Evolutionary conservation across 805 yeast species (phyloP), one percentile per base, ranked within the genome.

Genomic region (Suhomyces pyralidae): DNA sequence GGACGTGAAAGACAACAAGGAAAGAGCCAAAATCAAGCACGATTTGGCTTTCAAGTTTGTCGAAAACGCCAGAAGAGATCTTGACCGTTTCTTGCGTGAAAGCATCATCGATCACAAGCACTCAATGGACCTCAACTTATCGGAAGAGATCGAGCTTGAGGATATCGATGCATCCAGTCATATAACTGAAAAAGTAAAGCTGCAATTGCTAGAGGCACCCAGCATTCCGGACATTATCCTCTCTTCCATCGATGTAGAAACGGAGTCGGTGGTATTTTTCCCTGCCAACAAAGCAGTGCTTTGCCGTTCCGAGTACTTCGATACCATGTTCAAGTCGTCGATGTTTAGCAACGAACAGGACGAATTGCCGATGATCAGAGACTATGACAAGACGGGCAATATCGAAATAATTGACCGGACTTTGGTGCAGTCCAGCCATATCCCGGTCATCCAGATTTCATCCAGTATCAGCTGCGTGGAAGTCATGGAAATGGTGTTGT

Each of bases 251-350:
- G 71, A 70, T 22, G 50, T 57, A 0, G 63, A 59, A 5, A 40
- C 61, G 4, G 74, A 63, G 10, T 51, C 68, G 1, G 57, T 63
- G 46, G 60, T 65, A 0, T 76, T 74, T 53, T 87, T 82, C 60
- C 92, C 93, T 0, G 83, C 77, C 5, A 88, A 88, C 64, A 73
- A 84, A 42, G 77, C 88, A 0, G 78, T 88, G 47, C 62, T 88
- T 22, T 66, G 77, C 5, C 68, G 91, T 40, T 80, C 88, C 2
- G 86, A 81, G 44, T 88, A 85, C 64, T 88, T 81, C 60, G 81
- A 76, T 49, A 77, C 82, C 2, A 79, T 87, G 85, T 82, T 88
- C 61, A 64, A 72, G 8, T 82, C 88, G 1, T 71, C 65, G 7
- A 59, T 72, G 1, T 71, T 66, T 51, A 40, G 25, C 5, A 45